phyloP scores from a whole-genome alignment of 257 asterid genomes.

The Solanum gandarillasii region DNA sequence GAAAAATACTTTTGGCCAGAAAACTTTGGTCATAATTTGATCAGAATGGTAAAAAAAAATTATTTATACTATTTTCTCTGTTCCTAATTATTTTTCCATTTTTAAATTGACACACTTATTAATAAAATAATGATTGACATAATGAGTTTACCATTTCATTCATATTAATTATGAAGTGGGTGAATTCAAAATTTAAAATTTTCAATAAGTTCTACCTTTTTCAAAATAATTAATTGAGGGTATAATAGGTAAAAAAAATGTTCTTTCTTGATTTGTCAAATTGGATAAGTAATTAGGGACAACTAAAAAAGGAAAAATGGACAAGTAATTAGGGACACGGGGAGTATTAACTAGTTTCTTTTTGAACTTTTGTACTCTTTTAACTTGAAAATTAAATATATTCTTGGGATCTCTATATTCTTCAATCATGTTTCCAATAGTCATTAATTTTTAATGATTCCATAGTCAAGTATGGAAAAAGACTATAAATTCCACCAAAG shows the following conservation, averaged over 20 bases:
- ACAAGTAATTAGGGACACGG: neutral
- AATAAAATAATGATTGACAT: neutral
- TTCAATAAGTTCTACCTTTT: neutral
- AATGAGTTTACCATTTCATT: neutral
- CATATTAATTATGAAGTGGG: neutral
- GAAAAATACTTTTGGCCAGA: neutral
- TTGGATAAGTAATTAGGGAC: too few species aligned
- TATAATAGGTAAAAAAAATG: too few species aligned
- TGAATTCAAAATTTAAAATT: neutral
- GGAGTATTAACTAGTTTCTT: neutral
- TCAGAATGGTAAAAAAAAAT: neutral
- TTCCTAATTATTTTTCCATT: rapidly evolving
- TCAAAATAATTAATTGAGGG: neutral
- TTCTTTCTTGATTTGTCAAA: neutral
- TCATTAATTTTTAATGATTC: too few species aligned
- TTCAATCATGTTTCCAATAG: too few species aligned
- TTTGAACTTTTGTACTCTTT: neutral
- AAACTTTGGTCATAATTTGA: too few species aligned
- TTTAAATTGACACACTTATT: too few species aligned
- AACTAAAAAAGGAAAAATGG: neutral
- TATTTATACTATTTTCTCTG: too few species aligned
- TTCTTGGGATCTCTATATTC: too few species aligned
- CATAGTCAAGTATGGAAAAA: too few species aligned
- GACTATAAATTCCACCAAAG: neutral
- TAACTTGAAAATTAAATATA: neutral